Percentiles rank a stretch among this genome's conserved stretches.
These are phyloP conservation scores for Spirogloea muscicola DNA, from an alignment of 139 green algal genomes.

Conservation along the genomic window DNA sequence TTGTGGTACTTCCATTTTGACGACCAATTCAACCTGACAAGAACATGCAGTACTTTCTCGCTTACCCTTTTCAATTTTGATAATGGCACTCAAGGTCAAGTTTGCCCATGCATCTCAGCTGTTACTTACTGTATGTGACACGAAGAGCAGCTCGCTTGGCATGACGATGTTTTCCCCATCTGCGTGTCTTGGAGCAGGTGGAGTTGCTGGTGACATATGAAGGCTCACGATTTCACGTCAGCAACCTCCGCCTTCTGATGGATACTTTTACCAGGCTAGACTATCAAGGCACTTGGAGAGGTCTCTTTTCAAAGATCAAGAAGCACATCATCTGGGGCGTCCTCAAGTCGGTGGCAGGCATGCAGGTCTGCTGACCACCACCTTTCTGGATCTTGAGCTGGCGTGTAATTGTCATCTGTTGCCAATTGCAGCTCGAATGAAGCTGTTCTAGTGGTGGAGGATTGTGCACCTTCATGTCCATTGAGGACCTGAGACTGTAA, in stretches of 20 bases:
- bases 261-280: constrained; percentile 29
- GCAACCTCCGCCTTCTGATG: constrained; percentile 2
- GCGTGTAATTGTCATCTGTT: neutral
- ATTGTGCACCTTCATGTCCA: neutral
- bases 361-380: constrained; percentile 19
- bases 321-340: constrained; percentile 41
- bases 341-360: constrained; percentile 31
- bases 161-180: neutral
- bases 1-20: neutral
- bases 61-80: neutral
- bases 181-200: constrained; percentile 9
- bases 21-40: neutral
- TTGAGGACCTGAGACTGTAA: neutral
- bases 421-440: neutral
- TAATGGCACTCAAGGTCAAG: neutral
- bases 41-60: neutral
- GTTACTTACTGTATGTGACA: neutral
- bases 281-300: constrained; percentile 17
- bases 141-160: neutral
- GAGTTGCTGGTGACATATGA: constrained; percentile 37
- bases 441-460: neutral
- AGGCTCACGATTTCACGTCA: constrained; percentile 3
- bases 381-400: neutral
- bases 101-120: neutral
- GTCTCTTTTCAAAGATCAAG: constrained; percentile 13